Evolutionary conservation across 768 basidiomycete species (phyloP), one percentile per base, ranked within the genome.

Genomic region (Gyrodon lividus): DNA sequence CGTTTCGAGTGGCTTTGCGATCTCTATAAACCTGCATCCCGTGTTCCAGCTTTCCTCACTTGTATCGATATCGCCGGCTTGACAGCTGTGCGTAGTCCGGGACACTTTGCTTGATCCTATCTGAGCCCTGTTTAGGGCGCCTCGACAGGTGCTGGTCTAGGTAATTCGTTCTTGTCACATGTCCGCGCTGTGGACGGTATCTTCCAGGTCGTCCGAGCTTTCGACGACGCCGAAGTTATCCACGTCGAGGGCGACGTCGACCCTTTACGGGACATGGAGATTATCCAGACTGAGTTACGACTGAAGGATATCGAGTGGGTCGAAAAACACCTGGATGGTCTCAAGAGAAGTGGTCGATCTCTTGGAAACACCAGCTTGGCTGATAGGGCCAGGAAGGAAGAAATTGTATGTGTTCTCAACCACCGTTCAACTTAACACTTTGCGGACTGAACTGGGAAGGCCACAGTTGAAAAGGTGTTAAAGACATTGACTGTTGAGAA

Each of bases 241-340:
- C 97, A 99, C 70, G 96, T 98, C 56, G 97, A 98, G 73, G 97
- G 97, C 39, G 97, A 98, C 61, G 94, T 99, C 51, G 80, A 98
- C 71, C 97, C 97, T 10, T 56, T 89, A 34, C 87, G 97, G 52
- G 97, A 99, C 72, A 98, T 98, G 95, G 84, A 89, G 58, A 98
- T 98, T 63, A 99, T 99, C 64, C 85, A 87, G 59, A 96, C 84
- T 7, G 97, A 99, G 71, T 76, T 99, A 17, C 79, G 94, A 43
- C 73, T 99, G 38, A 99, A 99, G 75, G 97, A 99, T 71, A 95
- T 95, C 57, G 97, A 99, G 65, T 99, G 97, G 97, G 87, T 92
- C 10, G 91, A 98, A 73, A 98, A 98, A 74, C 72, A 84, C 38
- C 69, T 98, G 30, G 95, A 95, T 0, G 73, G 70, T 40, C 69